Conservation (phyloP, 2,329 filamentous ascomycete species). For the Pyricularia sp. region DNA sequence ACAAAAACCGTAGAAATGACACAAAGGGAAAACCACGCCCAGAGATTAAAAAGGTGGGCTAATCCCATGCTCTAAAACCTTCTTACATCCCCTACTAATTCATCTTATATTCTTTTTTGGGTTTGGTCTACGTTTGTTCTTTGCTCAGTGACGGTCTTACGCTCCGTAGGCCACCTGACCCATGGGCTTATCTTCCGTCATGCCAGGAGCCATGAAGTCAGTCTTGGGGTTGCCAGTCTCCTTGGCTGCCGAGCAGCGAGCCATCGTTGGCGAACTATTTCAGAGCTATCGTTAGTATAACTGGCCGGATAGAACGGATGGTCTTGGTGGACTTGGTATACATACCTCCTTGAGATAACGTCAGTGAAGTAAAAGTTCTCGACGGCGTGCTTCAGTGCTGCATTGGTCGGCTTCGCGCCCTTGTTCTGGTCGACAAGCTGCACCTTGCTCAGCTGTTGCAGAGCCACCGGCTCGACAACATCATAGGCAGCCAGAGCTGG, state of each 20-base stretch:
- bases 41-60: constrained; percentile 9
- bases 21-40: constrained; percentile 22
- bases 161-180: constrained; percentile 51
- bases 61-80: constrained; percentile 18
- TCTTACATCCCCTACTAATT: constrained; percentile 11
- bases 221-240: constrained; percentile 68
- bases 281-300: not conserved
- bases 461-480: constrained; percentile 71
- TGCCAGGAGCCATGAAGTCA: constrained; percentile 69
- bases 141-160: constrained; percentile 16
- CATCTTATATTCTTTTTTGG: constrained; percentile 11
- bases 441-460: constrained; percentile 75
- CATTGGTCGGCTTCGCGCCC: constrained; percentile 63
- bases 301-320: not conserved
- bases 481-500: constrained; percentile 86
- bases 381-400: constrained; percentile 73
- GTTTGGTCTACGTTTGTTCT: not conserved
- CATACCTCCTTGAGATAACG: constrained; percentile 87
- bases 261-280: constrained; percentile 89
- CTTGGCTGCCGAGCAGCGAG: constrained; percentile 90
- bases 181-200: constrained; percentile 52
- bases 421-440: constrained; percentile 97
- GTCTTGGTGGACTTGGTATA: constrained; percentile 15
- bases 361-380: constrained; percentile 99
- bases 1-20: constrained; percentile 2